These are phyloP conservation scores for Ustilago hordei DNA, from an alignment of 1,284 basidiomycete genomes.

Conservation along the genomic window DNA sequence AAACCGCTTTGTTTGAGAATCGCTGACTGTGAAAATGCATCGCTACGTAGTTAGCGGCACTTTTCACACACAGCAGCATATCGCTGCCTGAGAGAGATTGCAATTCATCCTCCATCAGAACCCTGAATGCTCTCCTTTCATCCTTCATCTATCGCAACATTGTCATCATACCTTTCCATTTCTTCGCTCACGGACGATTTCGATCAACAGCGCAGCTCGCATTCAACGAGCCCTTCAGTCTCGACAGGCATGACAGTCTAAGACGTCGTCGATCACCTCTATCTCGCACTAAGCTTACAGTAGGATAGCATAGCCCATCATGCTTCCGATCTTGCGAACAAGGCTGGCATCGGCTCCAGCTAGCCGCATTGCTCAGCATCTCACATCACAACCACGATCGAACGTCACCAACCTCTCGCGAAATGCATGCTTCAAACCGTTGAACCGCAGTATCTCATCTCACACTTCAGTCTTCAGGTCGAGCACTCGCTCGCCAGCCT, in stretches of 20 bases:
- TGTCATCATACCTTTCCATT: neutral
- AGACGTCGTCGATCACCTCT: neutral
- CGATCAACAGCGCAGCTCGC: neutral
- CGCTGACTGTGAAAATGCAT: constrained; percentile 27
- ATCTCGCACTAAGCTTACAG: neutral
- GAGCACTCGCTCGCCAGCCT: neutral
- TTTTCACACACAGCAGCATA: constrained; percentile 14
- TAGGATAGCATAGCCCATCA: constrained; percentile 4
- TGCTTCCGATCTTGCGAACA: constrained; percentile 19
- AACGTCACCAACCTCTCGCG: neutral
- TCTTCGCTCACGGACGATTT: neutral
- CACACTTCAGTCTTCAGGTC: neutral
- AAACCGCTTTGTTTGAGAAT: neutral
- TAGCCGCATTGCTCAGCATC: neutral
- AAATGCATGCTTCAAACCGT: neutral
- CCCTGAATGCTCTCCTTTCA: neutral
- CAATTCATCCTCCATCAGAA: neutral
- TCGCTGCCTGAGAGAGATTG: neutral
- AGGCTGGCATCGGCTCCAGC: constrained; percentile 7
- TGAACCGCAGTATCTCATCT: neutral
- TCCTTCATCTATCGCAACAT: neutral
- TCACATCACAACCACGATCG: neutral
- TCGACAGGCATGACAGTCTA: constrained; percentile 20
- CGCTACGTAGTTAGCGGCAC: constrained; percentile 22
- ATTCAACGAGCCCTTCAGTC: neutral